These are phyloP conservation scores for Cutaneotrichosporon daszewskae DNA, from an alignment of 1,284 basidiomycete genomes.

Conservation along the genomic window DNA sequence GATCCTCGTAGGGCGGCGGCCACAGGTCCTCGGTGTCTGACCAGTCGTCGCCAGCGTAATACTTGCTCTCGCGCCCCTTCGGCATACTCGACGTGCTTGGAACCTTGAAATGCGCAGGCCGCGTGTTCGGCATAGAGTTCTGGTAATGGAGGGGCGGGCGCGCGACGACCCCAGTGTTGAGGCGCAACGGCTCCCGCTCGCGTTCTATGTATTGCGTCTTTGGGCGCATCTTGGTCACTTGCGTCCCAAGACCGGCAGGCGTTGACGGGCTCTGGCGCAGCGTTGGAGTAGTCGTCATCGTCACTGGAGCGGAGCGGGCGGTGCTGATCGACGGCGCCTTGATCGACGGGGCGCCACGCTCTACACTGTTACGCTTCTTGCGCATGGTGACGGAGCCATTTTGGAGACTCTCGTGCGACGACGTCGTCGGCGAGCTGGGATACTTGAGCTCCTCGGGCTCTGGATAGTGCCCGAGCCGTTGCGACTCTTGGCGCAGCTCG, in stretches of 20 bases:
- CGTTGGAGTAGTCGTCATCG: constrained; percentile 4
- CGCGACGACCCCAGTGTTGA: constrained; percentile 4
- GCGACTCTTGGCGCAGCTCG: constrained; percentile 34
- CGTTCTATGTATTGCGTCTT: constrained; percentile 37
- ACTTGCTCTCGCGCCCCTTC: constrained; percentile 13
- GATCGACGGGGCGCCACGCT: constrained; percentile 16
- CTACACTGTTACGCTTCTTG: constrained; percentile 8
- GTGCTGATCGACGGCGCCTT: constrained; percentile 18
- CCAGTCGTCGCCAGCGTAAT: constrained; percentile 13
- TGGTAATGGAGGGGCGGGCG: constrained; percentile 1
- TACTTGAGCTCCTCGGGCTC: constrained; percentile 28
- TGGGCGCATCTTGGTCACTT: constrained; percentile 26
- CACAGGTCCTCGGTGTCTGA: constrained; percentile 35
- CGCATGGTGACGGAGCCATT: not conserved
- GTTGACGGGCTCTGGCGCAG: constrained; percentile 40
- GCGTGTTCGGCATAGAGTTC: constrained; percentile 3
- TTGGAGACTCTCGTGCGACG: constrained; percentile 18
- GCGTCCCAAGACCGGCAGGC: constrained; percentile 35
- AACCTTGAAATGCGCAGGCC: constrained; percentile 13
- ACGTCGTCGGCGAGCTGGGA: constrained; percentile 17
- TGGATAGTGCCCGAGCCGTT: constrained; percentile 34
- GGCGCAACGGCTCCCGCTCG: constrained; percentile 2
- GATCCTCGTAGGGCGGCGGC: constrained; percentile 21
- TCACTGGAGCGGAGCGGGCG: constrained; percentile 12
- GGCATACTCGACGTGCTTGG: constrained; percentile 10